These are phyloP conservation scores for Phytophthora lateralis DNA, from an alignment of 352 stramenopile species.

Conservation along the genomic window DNA sequence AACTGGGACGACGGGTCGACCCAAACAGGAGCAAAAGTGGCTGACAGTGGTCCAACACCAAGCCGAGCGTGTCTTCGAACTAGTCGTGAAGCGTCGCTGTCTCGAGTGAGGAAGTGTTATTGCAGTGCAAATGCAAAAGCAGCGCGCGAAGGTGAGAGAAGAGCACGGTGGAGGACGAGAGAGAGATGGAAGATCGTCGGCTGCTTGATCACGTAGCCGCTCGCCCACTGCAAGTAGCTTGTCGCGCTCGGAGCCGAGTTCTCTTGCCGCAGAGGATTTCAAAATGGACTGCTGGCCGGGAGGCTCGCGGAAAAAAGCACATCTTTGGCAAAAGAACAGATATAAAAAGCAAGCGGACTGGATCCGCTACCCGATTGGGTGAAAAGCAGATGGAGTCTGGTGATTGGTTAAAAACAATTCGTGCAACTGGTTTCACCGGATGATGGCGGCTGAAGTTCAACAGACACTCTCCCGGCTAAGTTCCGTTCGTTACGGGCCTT, in stretches of 20 bases:
- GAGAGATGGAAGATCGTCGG: slow-evolving; percentile 17
- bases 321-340: slow-evolving; percentile 38
- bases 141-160: slow-evolving; percentile 2
- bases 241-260: slow-evolving; percentile 18
- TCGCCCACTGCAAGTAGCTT: slow-evolving; percentile 42
- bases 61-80: slow-evolving; percentile 8
- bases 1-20: slow-evolving; percentile 16
- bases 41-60: slow-evolving; percentile 30
- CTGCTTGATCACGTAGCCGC: slow-evolving; percentile 21
- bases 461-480: slow-evolving; percentile 16
- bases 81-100: slow-evolving; percentile 22
- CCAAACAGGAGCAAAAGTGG: slow-evolving; percentile 7
- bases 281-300: slow-evolving; percentile 26
- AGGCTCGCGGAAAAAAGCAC: slow-evolving; percentile 33
- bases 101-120: not conserved
- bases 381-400: slow-evolving; percentile 1
- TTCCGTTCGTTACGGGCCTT: slow-evolving; percentile 29
- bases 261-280: slow-evolving; percentile 40
- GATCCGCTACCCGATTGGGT: slow-evolving; percentile 10
- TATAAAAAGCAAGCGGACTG: slow-evolving; percentile 30
- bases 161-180: slow-evolving; percentile 7
- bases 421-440: slow-evolving; percentile 25
- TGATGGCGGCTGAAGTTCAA: slow-evolving; percentile 30
- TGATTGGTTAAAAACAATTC: not conserved
- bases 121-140: slow-evolving; percentile 12